Conservation (phyloP, 345 rosid species). For the Erodium maritimum region DNA sequence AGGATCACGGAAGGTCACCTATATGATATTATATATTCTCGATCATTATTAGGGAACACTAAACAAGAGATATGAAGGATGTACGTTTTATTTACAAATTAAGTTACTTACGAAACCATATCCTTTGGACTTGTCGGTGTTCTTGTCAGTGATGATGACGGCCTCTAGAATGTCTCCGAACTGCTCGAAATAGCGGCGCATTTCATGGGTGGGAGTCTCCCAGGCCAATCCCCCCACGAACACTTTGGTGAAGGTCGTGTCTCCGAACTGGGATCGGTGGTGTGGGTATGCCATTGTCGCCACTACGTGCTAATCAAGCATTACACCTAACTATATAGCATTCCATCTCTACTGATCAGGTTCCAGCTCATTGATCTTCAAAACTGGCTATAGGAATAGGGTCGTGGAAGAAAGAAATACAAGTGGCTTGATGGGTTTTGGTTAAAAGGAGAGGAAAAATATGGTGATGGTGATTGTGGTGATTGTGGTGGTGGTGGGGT, state of each 20-base stretch:
- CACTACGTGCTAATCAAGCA: slow-evolving; percentile 4
- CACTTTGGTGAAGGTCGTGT: slow-evolving; percentile 78
- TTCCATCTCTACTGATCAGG: slow-evolving; percentile 3
- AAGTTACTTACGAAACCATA: slow-evolving; percentile 70
- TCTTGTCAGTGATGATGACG: slow-evolving; percentile 72
- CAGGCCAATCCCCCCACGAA: slow-evolving; percentile 93
- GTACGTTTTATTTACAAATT: no score
- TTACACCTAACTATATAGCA: not conserved
- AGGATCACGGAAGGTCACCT: slow-evolving; percentile 89
- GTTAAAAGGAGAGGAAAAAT: not conserved
- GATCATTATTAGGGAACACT: not conserved
- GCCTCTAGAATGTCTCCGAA: slow-evolving; percentile 97
- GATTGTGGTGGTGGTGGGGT: no score
- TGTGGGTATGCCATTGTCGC: slow-evolving; percentile 41
- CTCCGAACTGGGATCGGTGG: slow-evolving; percentile 88
- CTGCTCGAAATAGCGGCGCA: slow-evolving; percentile 73
- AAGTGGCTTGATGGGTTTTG: not conserved
- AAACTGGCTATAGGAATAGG: no score
- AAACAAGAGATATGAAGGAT: no score
- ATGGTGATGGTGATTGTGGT: no score
- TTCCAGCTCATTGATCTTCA: slow-evolving; percentile 12
- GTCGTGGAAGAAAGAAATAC: no score
- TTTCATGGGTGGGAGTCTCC: slow-evolving; percentile 86
- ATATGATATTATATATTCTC: not conserved
- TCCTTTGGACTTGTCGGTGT: slow-evolving; percentile 86